Percentiles rank a stretch among this genome's conserved stretches.
These are phyloP conservation scores for Suhomyces sp. DNA, from an alignment of 805 yeast species.

Conservation along the genomic window DNA sequence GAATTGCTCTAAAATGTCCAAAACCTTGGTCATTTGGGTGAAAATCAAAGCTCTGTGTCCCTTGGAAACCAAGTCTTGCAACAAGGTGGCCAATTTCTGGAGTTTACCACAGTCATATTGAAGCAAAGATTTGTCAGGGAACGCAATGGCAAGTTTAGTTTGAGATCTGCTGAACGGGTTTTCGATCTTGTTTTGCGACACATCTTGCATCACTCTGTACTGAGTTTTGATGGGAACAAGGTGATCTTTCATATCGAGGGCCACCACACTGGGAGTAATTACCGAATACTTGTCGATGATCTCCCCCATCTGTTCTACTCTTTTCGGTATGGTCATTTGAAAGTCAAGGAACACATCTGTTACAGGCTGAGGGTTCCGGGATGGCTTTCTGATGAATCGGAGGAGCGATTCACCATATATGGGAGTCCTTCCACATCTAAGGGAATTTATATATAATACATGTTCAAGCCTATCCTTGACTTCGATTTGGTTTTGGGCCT, in stretches of 20 bases:
- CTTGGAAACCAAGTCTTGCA: conserved; percentile 73
- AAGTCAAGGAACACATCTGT: conserved; percentile 19
- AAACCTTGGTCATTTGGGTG: conserved; percentile 96
- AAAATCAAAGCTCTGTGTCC: conserved; percentile 95
- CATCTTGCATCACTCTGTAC: conserved; percentile 26
- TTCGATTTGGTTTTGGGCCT: conserved; percentile 50
- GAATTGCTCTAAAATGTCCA: conserved; percentile 90
- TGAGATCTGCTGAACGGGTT: conserved; percentile 75
- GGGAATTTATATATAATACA: conserved; percentile 56
- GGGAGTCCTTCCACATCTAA: conserved; percentile 66
- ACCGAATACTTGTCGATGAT: conserved; percentile 74
- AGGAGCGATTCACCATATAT: conserved; percentile 63
- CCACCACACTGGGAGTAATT: conserved; percentile 82
- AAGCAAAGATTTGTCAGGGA: conserved; percentile 88
- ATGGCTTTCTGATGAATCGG: conserved; percentile 28
- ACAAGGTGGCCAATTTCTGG: conserved; percentile 73
- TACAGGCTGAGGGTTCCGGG: conserved; percentile 5
- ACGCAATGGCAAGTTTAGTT: conserved; percentile 84
- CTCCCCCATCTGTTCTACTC: conserved; percentile 41
- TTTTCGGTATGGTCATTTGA: conserved; percentile 21
- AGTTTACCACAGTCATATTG: conserved; percentile 97
- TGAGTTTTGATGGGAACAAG: conserved; percentile 42
- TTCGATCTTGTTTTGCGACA: conserved; percentile 41
- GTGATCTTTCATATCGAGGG: conserved; percentile 63
- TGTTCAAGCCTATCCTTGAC: conserved; percentile 56